A percentile compares a stretch with the other conserved stretches of the same genome.
phyloP scores from a whole-genome alignment of 2,329 filamentous ascomycete species.

The Nemania sp. region DNA sequence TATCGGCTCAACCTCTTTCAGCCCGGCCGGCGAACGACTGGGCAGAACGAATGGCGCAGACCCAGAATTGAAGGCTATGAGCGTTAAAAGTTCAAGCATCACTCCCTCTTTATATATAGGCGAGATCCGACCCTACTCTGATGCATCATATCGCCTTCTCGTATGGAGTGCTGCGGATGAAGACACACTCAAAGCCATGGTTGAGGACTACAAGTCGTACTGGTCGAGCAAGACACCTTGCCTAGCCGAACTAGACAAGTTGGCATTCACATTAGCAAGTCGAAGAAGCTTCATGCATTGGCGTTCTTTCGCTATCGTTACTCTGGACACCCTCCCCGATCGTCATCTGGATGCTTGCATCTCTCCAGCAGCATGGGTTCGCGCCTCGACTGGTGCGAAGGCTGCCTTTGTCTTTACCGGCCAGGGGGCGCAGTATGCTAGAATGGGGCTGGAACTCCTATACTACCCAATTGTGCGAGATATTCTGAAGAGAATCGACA shows the following conservation, averaged over 20 bases:
- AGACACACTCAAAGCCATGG: slow-evolving; percentile 25
- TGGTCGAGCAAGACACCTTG: slow-evolving; percentile 11
- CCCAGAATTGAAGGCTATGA: too few species aligned
- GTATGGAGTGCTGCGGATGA: slow-evolving; percentile 33
- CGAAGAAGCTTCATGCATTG: slow-evolving; percentile 32
- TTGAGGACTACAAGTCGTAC: slow-evolving; percentile 22
- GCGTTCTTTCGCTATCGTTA: slow-evolving; percentile 25
- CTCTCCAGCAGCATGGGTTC: background rate
- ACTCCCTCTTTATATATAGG: too few species aligned
- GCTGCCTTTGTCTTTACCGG: slow-evolving; percentile 11
- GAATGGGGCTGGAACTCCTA: background rate
- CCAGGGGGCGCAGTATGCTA: slow-evolving; percentile 8
- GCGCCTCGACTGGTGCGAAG: background rate
- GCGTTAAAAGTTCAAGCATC: too few species aligned
- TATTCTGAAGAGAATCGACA: slow-evolving; percentile 32
- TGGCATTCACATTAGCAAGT: slow-evolving; percentile 33
- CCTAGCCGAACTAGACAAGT: slow-evolving; percentile 2
- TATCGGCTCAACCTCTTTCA: too few species aligned
- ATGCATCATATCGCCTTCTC: slow-evolving; percentile 19
- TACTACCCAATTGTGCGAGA: background rate
- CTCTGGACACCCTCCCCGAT: too few species aligned
- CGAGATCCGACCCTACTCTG: too few species aligned
- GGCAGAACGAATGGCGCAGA: too few species aligned
- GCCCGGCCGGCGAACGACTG: too few species aligned
- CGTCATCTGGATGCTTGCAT: too few species aligned